phyloP scores from a whole-genome alignment of 176 grass and related monocot genomes.

The Puya raimondii region DNA sequence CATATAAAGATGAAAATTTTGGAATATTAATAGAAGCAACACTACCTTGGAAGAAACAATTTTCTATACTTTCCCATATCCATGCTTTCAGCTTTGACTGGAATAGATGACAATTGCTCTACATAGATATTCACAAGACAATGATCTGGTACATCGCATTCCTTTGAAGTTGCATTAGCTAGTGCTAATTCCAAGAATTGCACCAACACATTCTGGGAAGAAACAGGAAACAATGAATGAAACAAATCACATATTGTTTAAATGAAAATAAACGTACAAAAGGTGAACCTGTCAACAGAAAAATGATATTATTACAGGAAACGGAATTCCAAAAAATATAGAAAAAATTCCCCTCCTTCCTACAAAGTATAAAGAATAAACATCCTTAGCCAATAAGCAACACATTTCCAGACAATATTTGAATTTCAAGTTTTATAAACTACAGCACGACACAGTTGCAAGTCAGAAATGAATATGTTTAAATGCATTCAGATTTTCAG shows the following conservation, averaged over 20 bases:
- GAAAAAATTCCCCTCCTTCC: not conserved
- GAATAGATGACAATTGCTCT: constrained; percentile 51
- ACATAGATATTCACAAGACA: constrained; percentile 38
- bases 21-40: not conserved
- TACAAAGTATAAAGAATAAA: not conserved
- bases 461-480: not conserved
- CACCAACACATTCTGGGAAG: constrained; percentile 51
- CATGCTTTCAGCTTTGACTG: constrained; percentile 23
- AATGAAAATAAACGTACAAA: constrained; percentile 15
- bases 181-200: constrained; percentile 55
- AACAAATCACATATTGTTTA: constrained; percentile 19
- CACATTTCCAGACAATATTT: not conserved
- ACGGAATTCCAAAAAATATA: not conserved
- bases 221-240: constrained; percentile 24
- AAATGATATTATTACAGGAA: constrained; percentile 1
- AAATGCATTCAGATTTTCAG: not conserved
- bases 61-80: constrained; percentile 40
- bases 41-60: constrained; percentile 72
- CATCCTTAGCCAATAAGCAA: not conserved
- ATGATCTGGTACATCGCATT: constrained; percentile 31
- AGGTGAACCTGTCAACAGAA: constrained; percentile 3
- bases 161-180: constrained; percentile 33
- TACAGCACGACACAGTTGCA: not conserved
- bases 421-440: not conserved
- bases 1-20: not conserved